Evolutionary conservation across 2,329 filamentous ascomycete genomes (phyloP).

Genomic region (Talaromyces funiculosus): DNA sequence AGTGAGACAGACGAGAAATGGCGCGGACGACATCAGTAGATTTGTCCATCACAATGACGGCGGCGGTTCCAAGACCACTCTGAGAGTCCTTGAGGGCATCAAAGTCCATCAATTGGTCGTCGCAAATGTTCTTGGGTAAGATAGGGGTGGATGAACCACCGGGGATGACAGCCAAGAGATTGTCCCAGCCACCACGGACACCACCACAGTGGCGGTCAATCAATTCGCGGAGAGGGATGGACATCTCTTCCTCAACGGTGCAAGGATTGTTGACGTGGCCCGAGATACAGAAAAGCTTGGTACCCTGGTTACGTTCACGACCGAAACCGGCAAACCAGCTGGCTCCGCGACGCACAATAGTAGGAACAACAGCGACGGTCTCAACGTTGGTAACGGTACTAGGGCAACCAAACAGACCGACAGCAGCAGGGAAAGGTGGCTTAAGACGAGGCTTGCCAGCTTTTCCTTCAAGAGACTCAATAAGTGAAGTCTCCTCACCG

Average conservation of each 20-base stretch:
- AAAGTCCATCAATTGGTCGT: slow-evolving; percentile 98
- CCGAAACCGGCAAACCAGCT: slow-evolving; percentile 93
- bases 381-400: slow-evolving; percentile 98
- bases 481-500: slow-evolving; percentile 95
- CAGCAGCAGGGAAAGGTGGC: slow-evolving; percentile 95
- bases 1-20: slow-evolving; percentile 86
- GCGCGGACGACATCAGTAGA: slow-evolving; percentile 91
- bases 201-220: slow-evolving; percentile 98
- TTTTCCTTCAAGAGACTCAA: slow-evolving; percentile 97
- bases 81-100: slow-evolving; percentile 97
- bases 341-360: slow-evolving; percentile 86
- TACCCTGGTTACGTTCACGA: slow-evolving; percentile 91
- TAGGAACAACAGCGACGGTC: slow-evolving; percentile 90
- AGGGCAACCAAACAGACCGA: slow-evolving; percentile 95
- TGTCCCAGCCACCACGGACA: slow-evolving; percentile 95
- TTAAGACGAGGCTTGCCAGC: slow-evolving; percentile 97
- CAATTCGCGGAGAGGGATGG: slow-evolving; percentile 87
- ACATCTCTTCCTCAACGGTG: slow-evolving; percentile 99
- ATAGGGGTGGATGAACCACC: slow-evolving; percentile 96
- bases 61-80: slow-evolving; percentile 92
- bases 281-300: slow-evolving; percentile 97
- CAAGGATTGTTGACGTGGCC: slow-evolving; percentile 98
- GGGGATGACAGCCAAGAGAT: slow-evolving; percentile 89
- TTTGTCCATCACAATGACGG: slow-evolving; percentile 99
- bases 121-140: slow-evolving; percentile 81